Evolutionary conservation across 2,329 filamentous ascomycete species (phyloP).

Genomic region (Phialemoniopsis sp.): DNA sequence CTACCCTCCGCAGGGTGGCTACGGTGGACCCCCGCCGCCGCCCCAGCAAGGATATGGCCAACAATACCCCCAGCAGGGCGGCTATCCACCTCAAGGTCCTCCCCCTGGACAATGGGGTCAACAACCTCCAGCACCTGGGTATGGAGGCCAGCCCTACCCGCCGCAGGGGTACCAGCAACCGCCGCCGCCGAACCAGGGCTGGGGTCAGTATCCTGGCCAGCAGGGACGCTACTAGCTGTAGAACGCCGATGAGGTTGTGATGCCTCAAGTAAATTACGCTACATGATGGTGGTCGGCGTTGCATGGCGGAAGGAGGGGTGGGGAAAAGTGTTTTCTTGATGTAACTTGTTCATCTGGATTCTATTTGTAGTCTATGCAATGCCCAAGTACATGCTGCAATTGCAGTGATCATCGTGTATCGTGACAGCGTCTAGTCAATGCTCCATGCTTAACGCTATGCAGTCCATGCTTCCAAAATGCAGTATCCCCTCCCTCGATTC

Average conservation of each 20-base stretch:
- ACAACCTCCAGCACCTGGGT: constrained; percentile 3
- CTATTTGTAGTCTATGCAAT: too few species aligned
- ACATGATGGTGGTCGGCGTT: too few species aligned
- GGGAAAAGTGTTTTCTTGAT: too few species aligned
- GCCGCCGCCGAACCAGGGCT: constrained; percentile 3
- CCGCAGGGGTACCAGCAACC: constrained; percentile 8
- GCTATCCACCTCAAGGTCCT: too few species aligned
- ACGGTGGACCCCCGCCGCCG: neutral
- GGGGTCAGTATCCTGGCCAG: constrained; percentile 2
- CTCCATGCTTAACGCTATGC: neutral
- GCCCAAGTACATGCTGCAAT: too few species aligned
- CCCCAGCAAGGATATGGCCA: constrained; percentile 3
- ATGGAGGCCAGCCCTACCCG: constrained; percentile 8
- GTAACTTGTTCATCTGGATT: too few species aligned
- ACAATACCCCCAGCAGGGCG: neutral
- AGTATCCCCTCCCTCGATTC: too few species aligned
- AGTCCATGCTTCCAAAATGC: too few species aligned
- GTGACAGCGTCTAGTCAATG: constrained; percentile 1
- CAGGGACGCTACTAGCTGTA: neutral
- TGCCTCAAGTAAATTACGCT: too few species aligned
- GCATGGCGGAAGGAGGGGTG: too few species aligned
- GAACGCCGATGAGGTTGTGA: too few species aligned
- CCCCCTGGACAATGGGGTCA: neutral
- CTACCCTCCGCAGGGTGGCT: neutral
- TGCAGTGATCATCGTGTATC: constrained; percentile 1